Evolutionary conservation across 1,139 yeast genomes (phyloP).

Genomic region (Geotrichum macrosporum): DNA sequence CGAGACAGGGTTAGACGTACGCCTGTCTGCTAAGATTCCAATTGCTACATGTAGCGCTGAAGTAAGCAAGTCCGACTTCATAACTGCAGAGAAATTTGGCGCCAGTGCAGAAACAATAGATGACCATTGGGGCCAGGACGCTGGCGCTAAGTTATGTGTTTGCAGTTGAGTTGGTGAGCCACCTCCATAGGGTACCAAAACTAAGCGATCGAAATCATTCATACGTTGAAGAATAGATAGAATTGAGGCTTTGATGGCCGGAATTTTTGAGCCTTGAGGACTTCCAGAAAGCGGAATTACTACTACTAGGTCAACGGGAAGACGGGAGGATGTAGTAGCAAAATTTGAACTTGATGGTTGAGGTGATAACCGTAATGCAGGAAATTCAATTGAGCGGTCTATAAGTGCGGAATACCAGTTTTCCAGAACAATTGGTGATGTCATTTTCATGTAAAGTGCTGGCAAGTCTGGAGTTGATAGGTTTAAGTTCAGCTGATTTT

Average conservation of each 20-base stretch:
- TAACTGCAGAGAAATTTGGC: constrained; percentile 17
- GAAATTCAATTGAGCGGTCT: constrained; percentile 11
- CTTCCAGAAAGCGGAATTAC: constrained; percentile 25
- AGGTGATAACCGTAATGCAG: constrained; percentile 11
- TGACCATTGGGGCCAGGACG: constrained; percentile 21
- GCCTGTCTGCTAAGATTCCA: constrained; percentile 6
- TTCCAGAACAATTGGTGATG: constrained; percentile 16
- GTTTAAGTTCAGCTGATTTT: constrained; percentile 17
- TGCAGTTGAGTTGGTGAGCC: background rate
- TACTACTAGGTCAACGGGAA: constrained; percentile 24
- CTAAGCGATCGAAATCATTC: constrained; percentile 26
- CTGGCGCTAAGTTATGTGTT: constrained; percentile 9
- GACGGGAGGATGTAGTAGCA: constrained; percentile 5
- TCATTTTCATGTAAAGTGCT: constrained; percentile 18
- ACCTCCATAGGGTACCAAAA: constrained; percentile 25
- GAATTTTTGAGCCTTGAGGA: constrained; percentile 23
- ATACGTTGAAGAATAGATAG: constrained; percentile 19
- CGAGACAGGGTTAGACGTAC: constrained; percentile 18
- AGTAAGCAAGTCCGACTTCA: constrained; percentile 18
- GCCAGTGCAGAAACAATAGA: constrained; percentile 12
- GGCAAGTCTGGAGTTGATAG: constrained; percentile 19
- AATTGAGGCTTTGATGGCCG: constrained; percentile 21
- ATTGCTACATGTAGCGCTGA: constrained; percentile 11
- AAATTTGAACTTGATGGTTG: background rate
- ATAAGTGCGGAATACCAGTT: constrained; percentile 21